Evolutionary conservation across 176 grass and related monocot genomes (phyloP).

Genomic region (Bonia amplexicaulis): DNA sequence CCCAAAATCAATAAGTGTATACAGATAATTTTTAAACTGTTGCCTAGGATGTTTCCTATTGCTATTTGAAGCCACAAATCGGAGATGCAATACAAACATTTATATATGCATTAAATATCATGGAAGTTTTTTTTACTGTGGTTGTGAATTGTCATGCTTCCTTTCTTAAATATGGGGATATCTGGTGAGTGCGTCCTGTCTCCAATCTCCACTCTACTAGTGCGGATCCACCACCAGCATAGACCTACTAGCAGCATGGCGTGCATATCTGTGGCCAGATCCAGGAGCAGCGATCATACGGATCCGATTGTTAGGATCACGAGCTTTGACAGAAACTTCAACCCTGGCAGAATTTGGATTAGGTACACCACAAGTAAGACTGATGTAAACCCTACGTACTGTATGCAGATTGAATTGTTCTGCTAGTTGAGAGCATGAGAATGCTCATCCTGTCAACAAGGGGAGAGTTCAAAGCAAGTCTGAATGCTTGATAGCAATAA

Average conservation of each 20-base stretch:
- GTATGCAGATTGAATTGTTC: slow-evolving; percentile 88
- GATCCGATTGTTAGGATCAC: slow-evolving; percentile 85
- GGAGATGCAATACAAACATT: background rate
- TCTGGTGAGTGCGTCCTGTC: slow-evolving; percentile 87
- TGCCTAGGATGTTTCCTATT: background rate
- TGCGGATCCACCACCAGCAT: slow-evolving; percentile 64
- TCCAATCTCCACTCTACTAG: slow-evolving; percentile 90
- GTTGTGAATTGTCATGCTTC: background rate
- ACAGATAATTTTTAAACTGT: background rate
- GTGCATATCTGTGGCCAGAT: slow-evolving; percentile 64
- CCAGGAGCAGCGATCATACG: slow-evolving; percentile 78
- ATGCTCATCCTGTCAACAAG: slow-evolving; percentile 82
- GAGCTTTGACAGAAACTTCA: slow-evolving; percentile 75
- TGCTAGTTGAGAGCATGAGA: slow-evolving; percentile 82
- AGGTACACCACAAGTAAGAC: slow-evolving; percentile 77
- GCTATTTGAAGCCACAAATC: background rate
- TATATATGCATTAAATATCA: background rate
- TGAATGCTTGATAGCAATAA: background rate
- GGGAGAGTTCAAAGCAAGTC: background rate
- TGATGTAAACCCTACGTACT: slow-evolving; percentile 84
- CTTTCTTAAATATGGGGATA: background rate
- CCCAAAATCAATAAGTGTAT: background rate
- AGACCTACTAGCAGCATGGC: slow-evolving; percentile 80
- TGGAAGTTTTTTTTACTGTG: background rate
- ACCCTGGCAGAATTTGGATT: slow-evolving; percentile 50